A percentile compares a stretch with the other conserved stretches of the same genome.
These are phyloP conservation scores for Triticum timopheevii DNA, from an alignment of 176 grass and related monocot genomes.

Conservation along the genomic window DNA sequence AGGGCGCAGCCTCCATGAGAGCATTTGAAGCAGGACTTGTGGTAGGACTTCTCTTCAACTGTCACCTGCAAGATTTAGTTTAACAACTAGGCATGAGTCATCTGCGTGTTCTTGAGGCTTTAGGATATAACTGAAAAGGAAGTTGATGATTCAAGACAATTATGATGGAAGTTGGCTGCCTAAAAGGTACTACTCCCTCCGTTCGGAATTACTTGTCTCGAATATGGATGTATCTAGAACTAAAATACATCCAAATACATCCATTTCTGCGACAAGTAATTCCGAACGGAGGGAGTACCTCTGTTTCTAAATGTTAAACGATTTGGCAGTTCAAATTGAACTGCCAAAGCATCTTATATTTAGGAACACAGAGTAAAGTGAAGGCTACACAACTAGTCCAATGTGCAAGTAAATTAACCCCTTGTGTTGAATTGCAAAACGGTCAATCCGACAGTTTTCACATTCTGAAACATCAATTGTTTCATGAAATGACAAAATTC, in stretches of 20 bases:
- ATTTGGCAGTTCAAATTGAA: too few relatives aligned
- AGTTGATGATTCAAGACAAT: neutral
- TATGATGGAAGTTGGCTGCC: neutral
- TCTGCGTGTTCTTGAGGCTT: neutral
- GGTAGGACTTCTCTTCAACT: constrained; percentile 82
- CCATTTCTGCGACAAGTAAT: too few relatives aligned
- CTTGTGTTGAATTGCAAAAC: neutral
- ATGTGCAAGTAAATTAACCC: neutral
- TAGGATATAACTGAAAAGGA: neutral
- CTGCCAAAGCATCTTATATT: too few relatives aligned
- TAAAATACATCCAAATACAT: too few relatives aligned
- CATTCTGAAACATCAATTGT: neutral
- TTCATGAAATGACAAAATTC: neutral
- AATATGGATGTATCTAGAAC: too few relatives aligned
- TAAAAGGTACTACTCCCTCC: neutral
- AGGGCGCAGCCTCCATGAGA: constrained; percentile 95
- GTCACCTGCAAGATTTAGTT: constrained; percentile 61
- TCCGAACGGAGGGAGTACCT: too few relatives aligned
- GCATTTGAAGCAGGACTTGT: constrained; percentile 98
- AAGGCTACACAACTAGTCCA: neutral
- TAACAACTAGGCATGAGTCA: neutral
- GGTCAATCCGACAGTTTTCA: neutral
- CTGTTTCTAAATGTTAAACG: too few relatives aligned
- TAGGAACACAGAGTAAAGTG: neutral
- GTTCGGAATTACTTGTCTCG: too few relatives aligned